Conservation (phyloP, 768 basidiomycete genomes). For the Lentinula edodes region DNA sequence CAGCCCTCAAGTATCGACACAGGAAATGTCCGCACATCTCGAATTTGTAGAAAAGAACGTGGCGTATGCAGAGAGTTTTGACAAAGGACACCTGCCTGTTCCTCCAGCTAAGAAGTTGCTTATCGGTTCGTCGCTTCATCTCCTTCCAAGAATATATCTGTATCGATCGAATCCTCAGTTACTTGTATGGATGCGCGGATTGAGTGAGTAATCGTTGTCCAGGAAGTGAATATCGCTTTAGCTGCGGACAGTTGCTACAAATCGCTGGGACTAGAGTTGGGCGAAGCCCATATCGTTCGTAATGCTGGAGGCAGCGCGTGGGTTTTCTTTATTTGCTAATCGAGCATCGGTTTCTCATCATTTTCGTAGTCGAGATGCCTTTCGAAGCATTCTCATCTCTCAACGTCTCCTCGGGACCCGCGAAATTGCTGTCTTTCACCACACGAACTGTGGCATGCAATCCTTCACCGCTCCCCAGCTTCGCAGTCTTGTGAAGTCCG, state of each 20-base stretch:
- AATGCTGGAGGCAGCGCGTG: slow-evolving; percentile 69
- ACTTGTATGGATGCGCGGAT: slow-evolving; percentile 76
- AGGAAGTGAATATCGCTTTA: not conserved
- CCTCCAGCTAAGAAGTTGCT: slow-evolving; percentile 36
- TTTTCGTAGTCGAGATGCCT: slow-evolving; percentile 47
- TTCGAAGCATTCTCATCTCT: slow-evolving; percentile 65
- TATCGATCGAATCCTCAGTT: slow-evolving; percentile 24
- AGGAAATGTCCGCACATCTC: not conserved
- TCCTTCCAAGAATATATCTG: not conserved
- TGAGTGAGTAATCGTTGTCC: slow-evolving; percentile 36
- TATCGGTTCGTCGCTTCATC: slow-evolving; percentile 22
- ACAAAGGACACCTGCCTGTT: slow-evolving; percentile 30
- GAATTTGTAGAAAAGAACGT: slow-evolving; percentile 30
- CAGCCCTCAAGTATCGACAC: not conserved
- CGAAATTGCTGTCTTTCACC: slow-evolving; percentile 65
- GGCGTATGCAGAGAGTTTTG: slow-evolving; percentile 32
- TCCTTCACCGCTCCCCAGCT: slow-evolving; percentile 50
- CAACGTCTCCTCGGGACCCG: slow-evolving; percentile 67
- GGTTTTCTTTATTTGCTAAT: slow-evolving; percentile 16
- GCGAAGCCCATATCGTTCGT: slow-evolving; percentile 68
- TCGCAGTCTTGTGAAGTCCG: slow-evolving; percentile 43
- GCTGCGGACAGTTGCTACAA: slow-evolving; percentile 39
- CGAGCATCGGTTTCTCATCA: not conserved
- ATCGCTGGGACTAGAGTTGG: slow-evolving; percentile 56
- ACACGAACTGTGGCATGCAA: slow-evolving; percentile 72